phyloP scores from a whole-genome alignment of 1,139 yeast species.

The Scheffersomyces quercinus region DNA sequence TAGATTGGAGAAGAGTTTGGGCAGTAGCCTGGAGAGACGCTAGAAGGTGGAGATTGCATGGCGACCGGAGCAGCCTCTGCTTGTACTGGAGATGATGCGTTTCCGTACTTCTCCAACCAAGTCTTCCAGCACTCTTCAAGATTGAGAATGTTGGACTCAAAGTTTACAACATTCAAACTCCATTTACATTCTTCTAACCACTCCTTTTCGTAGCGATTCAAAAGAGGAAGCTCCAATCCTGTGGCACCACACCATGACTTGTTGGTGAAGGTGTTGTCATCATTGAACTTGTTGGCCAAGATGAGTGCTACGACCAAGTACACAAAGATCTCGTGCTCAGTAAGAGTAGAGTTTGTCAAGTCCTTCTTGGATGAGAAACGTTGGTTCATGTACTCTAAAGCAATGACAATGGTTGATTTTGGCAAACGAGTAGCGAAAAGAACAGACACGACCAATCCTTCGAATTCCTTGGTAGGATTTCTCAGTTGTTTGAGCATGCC shows the following conservation, averaged over 20 bases:
- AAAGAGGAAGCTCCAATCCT: slow-evolving; percentile 60
- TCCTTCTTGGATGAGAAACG: slow-evolving; percentile 30
- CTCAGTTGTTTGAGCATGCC: slow-evolving; percentile 55
- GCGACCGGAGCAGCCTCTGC: slow-evolving; percentile 6
- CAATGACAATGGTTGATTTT: slow-evolving; percentile 72
- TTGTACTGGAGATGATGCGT: slow-evolving; percentile 2
- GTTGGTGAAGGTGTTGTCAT: slow-evolving; percentile 94
- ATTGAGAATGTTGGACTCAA: slow-evolving; percentile 40
- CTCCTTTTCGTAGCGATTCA: slow-evolving; percentile 67
- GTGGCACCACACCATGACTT: slow-evolving; percentile 96
- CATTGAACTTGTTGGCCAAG: slow-evolving; percentile 91
- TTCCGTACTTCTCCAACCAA: slow-evolving; percentile 41
- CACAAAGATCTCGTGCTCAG: slow-evolving; percentile 54
- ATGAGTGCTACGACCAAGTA: slow-evolving; percentile 70
- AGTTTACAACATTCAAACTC: slow-evolving; percentile 48
- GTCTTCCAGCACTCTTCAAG: slow-evolving; percentile 51
- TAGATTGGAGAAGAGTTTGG: slow-evolving; percentile 23
- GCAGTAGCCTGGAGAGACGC: slow-evolving; percentile 12
- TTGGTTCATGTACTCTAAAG: slow-evolving; percentile 71
- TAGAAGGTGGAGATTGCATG: slow-evolving; percentile 9
- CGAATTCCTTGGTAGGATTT: slow-evolving; percentile 56
- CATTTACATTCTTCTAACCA: slow-evolving; percentile 65
- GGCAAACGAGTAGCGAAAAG: slow-evolving; percentile 90
- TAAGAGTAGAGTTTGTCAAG: slow-evolving; percentile 24
- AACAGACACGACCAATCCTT: slow-evolving; percentile 63